Percentiles rank a stretch among this genome's conserved stretches.
Evolutionary conservation across 2,329 filamentous ascomycete species (phyloP).

Genomic region (Colletotrichum liriopes): DNA sequence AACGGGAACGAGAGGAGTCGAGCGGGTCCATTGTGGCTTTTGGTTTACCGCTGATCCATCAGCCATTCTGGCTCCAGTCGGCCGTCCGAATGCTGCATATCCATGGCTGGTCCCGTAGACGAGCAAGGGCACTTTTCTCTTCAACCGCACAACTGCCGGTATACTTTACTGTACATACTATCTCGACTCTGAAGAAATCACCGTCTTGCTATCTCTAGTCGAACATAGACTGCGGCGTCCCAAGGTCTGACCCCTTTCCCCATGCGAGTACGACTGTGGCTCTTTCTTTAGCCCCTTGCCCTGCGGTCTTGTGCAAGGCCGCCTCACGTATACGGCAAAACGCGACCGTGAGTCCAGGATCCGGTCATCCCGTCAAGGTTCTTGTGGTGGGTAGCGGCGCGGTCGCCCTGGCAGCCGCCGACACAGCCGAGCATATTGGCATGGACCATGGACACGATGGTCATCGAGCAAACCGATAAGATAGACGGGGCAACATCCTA

Average conservation of each 20-base stretch:
- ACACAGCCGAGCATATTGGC: conserved; percentile 45
- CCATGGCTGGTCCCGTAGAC: background rate
- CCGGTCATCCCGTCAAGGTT: background rate
- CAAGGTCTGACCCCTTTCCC: too few species aligned
- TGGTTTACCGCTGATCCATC: background rate
- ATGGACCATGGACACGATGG: conserved; percentile 46
- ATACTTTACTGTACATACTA: background rate
- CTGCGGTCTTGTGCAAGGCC: too few species aligned
- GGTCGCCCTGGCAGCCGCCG: conserved; percentile 50
- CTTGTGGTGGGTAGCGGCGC: conserved; percentile 53
- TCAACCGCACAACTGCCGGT: background rate
- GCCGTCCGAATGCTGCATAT: too few species aligned
- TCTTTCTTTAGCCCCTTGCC: too few species aligned
- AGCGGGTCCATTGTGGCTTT: background rate
- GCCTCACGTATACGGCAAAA: too few species aligned
- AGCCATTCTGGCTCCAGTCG: background rate
- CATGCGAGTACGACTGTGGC: too few species aligned
- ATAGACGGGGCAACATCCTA: conserved; percentile 53
- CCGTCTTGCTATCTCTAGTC: background rate
- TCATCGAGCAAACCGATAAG: conserved; percentile 52
- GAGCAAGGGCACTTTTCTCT: background rate
- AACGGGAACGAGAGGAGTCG: background rate
- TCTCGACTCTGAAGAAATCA: background rate
- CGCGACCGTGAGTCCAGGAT: too few species aligned
- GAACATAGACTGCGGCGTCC: too few species aligned